These are phyloP conservation scores for Cercospora brassicicola DNA, from an alignment of 2,329 filamentous ascomycete species.

Conservation along the genomic window DNA sequence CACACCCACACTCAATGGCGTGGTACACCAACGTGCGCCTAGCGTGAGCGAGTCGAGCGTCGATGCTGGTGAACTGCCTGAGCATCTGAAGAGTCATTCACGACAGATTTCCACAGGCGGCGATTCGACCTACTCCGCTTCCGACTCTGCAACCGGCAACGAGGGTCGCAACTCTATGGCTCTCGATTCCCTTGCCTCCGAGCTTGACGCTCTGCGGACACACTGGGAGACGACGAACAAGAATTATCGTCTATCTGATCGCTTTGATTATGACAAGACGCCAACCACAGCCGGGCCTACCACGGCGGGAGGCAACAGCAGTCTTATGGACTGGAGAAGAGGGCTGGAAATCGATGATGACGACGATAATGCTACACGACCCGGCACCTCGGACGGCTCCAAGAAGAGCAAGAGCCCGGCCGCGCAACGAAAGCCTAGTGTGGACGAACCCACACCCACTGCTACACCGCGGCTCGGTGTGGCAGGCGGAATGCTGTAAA, in stretches of 20 bases:
- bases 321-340: conserved; percentile 76
- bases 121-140: conserved; percentile 52
- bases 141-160: conserved; percentile 19
- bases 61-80: conserved; percentile 41
- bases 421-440: not conserved
- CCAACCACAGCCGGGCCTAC: conserved; percentile 15
- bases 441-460: conserved; percentile 5
- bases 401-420: conserved; percentile 8
- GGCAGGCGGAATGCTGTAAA: conserved; percentile 9
- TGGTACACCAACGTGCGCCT: conserved; percentile 45
- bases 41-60: conserved; percentile 46
- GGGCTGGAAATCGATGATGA: conserved; percentile 59
- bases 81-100: conserved; percentile 49
- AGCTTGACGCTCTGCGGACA: conserved; percentile 83
- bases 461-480: conserved; percentile 10
- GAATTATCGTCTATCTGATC: conserved; percentile 86
- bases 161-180: conserved; percentile 40
- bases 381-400: conserved; percentile 18
- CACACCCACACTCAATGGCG: conserved; percentile 34
- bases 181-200: conserved; percentile 85
- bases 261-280: conserved; percentile 69
- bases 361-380: conserved; percentile 28
- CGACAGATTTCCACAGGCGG: conserved; percentile 63
- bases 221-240: conserved; percentile 98
- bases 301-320: conserved; percentile 61